Evolutionary conservation across 202 grass and related monocot species (phyloP).

Genomic region (Eragrostis tef): DNA sequence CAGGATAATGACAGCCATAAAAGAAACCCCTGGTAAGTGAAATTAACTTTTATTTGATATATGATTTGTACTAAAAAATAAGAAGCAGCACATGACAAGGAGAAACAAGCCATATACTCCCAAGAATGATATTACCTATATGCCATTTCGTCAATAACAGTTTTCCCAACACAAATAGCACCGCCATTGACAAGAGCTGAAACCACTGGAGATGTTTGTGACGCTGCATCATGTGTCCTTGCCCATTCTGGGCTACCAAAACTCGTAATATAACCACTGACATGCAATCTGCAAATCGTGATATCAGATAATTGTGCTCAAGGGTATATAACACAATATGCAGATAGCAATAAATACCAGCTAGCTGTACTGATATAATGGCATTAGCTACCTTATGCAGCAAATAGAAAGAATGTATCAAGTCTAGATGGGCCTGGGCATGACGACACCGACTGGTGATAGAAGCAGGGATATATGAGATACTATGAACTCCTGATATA

Average conservation of each 20-base stretch:
- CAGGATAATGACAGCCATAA: constrained; percentile 22
- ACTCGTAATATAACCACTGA: constrained; percentile 70
- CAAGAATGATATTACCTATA: constrained; percentile 63
- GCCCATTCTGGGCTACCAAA: constrained; percentile 84
- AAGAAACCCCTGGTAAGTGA: neutral
- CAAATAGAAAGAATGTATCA: constrained; percentile 5
- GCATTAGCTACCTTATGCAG: constrained; percentile 2
- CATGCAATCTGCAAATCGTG: constrained; percentile 77
- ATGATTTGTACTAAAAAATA: neutral
- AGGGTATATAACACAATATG: constrained; percentile 35
- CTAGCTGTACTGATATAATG: constrained; percentile 5
- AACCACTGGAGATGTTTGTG: constrained; percentile 72
- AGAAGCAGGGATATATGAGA: neutral
- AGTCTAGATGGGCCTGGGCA: neutral
- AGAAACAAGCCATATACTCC: constrained; percentile 19
- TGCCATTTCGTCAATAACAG: constrained; percentile 93
- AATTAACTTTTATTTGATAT: constrained; percentile 18
- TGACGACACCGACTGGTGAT: neutral
- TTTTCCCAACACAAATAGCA: constrained; percentile 93
- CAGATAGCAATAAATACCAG: constrained; percentile 16
- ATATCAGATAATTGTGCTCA: constrained; percentile 35
- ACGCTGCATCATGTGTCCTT: constrained; percentile 61
- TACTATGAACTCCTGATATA: neutral
- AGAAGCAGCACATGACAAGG: constrained; percentile 1
- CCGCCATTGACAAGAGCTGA: constrained; percentile 74